Evolutionary conservation across 208 protist species (phyloP).

Genomic region (Crithidia sp.): DNA sequence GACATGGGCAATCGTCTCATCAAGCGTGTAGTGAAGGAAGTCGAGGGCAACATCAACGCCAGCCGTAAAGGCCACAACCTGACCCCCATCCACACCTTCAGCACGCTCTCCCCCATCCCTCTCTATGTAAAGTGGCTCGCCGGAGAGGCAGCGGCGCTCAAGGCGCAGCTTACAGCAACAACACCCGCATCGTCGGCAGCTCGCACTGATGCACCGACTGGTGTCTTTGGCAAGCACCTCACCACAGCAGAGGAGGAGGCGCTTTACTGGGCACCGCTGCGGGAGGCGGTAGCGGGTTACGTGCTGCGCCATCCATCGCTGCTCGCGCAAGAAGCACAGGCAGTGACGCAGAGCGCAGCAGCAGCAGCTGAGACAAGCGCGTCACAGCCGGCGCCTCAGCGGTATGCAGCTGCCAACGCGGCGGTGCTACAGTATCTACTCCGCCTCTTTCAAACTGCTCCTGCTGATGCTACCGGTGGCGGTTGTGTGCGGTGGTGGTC

Average conservation of each 20-base stretch:
- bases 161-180: neutral
- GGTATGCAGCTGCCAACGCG: neutral
- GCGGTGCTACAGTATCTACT: conserved; percentile 34
- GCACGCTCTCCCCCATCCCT: conserved; percentile 85
- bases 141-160: conserved; percentile 50
- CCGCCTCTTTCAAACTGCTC: conserved; percentile 10
- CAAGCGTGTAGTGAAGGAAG: conserved; percentile 85
- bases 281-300: conserved; percentile 43
- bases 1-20: conserved; percentile 90
- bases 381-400: no score
- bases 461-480: conserved; percentile 3
- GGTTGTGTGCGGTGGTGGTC: conserved; percentile 49
- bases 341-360: neutral
- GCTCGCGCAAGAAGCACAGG: conserved; percentile 5
- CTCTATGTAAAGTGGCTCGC: conserved; percentile 78
- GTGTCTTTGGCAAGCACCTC: conserved; percentile 46
- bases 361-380: neutral
- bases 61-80: conserved; percentile 36
- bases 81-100: conserved; percentile 66
- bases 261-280: conserved; percentile 41
- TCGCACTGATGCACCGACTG: neutral
- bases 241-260: conserved; percentile 23
- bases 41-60: conserved; percentile 73
- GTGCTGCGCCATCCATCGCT: conserved; percentile 30
- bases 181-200: neutral